Conservation (phyloP, 2,329 filamentous ascomycete genomes). For the Alternaria panax region DNA sequence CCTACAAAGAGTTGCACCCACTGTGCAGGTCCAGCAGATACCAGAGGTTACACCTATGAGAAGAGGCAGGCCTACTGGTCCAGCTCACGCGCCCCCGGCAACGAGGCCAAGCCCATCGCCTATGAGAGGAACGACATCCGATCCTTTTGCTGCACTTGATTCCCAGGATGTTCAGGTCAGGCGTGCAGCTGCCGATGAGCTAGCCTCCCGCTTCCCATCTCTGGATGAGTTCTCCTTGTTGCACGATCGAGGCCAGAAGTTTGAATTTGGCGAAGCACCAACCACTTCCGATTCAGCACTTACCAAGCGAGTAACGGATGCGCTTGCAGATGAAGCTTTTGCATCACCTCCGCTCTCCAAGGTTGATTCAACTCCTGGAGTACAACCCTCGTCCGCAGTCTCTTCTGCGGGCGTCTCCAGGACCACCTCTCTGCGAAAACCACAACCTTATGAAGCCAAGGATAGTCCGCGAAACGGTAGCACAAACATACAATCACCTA, state of each 20-base stretch:
- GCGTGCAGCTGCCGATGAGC: slow-evolving; percentile 71
- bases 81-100: slow-evolving; percentile 52
- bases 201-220: slow-evolving; percentile 85
- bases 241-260: slow-evolving; percentile 82
- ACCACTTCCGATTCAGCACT: slow-evolving; percentile 57
- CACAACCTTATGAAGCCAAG: slow-evolving; percentile 29
- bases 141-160: slow-evolving; percentile 92
- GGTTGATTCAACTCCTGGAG: slow-evolving; percentile 36
- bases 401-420: slow-evolving; percentile 43
- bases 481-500: slow-evolving; percentile 52
- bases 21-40: slow-evolving; percentile 73
- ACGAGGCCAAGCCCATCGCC: slow-evolving; percentile 72
- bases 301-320: slow-evolving; percentile 73
- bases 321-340: slow-evolving; percentile 86
- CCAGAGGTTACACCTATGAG: slow-evolving; percentile 95
- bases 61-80: slow-evolving; percentile 74
- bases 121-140: slow-evolving; percentile 71
- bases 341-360: slow-evolving; percentile 54
- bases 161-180: slow-evolving; percentile 62
- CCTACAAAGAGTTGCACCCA: slow-evolving; percentile 79
- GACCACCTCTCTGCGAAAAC: slow-evolving; percentile 43
- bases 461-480: slow-evolving; percentile 37
- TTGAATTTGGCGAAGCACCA: slow-evolving; percentile 71
- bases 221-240: slow-evolving; percentile 92
- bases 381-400: slow-evolving; percentile 40